Conservation (phyloP, 441 rosid genomes). For the Metrosideros polymorpha region DNA sequence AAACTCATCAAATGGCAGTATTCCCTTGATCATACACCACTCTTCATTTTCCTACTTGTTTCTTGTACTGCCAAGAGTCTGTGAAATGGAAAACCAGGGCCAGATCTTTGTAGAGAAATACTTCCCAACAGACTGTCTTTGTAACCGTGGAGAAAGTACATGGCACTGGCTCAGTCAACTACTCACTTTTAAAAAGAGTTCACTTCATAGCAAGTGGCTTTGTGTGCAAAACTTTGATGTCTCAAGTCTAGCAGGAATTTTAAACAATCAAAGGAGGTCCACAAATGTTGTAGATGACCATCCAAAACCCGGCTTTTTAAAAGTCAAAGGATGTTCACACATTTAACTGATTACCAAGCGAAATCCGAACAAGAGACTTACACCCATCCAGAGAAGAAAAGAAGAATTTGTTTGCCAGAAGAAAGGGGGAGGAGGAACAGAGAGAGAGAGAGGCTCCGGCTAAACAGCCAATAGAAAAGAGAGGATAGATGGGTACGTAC, state of each 20-base stretch:
- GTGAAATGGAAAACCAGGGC: neutral
- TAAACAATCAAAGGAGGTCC: neutral
- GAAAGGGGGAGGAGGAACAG: neutral
- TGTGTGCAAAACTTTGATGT: neutral
- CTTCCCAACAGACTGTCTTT: neutral
- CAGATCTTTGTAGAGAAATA: neutral
- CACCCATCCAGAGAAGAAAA: neutral
- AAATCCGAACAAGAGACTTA: neutral
- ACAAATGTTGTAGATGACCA: neutral
- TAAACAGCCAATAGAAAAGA: neutral
- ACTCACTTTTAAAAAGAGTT: neutral
- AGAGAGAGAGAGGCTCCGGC: neutral
- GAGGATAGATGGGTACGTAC: conserved; percentile 23
- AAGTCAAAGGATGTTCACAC: neutral
- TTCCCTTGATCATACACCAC: neutral
- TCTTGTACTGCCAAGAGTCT: neutral
- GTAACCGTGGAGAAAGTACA: neutral
- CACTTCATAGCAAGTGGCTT: neutral
- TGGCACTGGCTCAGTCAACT: neutral
- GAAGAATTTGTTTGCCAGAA: neutral
- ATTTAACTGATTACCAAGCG: neutral
- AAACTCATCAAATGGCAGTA: neutral
- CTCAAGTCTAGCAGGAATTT: neutral
- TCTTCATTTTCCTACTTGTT: neutral
- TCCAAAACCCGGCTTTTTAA: neutral